Conservation (phyloP, 2,329 filamentous ascomycete species). For the Calonectria pteridis region DNA sequence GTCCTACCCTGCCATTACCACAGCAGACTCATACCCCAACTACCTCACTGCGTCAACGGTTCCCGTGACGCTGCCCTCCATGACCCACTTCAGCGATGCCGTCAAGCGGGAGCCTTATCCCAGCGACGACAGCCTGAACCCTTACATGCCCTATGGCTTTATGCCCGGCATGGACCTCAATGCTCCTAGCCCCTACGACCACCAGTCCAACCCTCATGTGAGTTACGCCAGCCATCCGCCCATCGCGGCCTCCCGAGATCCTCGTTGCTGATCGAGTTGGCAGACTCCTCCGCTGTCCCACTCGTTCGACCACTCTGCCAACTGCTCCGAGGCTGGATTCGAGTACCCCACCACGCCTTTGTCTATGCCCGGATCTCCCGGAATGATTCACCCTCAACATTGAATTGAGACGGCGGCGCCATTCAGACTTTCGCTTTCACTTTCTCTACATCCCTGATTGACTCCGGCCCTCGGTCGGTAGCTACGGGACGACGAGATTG, state of each 20-base stretch:
- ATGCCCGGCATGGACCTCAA: constrained; percentile 74
- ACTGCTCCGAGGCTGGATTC: constrained; percentile 71
- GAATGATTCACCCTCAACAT: constrained; percentile 54
- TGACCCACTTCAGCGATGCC: constrained; percentile 73
- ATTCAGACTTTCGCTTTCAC: constrained; percentile 6
- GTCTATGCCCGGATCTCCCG: constrained; percentile 79
- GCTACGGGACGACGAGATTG: not conserved
- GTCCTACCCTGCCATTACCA: constrained; percentile 64
- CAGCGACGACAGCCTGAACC: constrained; percentile 70
- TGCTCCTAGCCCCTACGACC: constrained; percentile 72
- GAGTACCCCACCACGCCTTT: constrained; percentile 78
- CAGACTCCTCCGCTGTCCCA: constrained; percentile 84
- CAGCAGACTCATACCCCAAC: constrained; percentile 65
- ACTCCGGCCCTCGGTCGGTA: not conserved
- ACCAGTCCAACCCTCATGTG: constrained; percentile 81
- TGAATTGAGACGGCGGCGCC: constrained; percentile 6
- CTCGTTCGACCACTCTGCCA: constrained; percentile 76
- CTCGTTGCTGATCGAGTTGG: constrained; percentile 63
- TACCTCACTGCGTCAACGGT: constrained; percentile 67
- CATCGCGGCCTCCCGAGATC: constrained; percentile 53
- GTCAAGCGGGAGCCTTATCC: constrained; percentile 75
- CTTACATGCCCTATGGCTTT: constrained; percentile 77
- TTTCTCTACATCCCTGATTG: constrained; percentile 2
- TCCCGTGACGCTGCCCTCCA: constrained; percentile 72
- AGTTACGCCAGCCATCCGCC: constrained; percentile 63